Evolutionary conservation across 257 asterid species (phyloP).

Genomic region (Ligustrum vulgare): DNA sequence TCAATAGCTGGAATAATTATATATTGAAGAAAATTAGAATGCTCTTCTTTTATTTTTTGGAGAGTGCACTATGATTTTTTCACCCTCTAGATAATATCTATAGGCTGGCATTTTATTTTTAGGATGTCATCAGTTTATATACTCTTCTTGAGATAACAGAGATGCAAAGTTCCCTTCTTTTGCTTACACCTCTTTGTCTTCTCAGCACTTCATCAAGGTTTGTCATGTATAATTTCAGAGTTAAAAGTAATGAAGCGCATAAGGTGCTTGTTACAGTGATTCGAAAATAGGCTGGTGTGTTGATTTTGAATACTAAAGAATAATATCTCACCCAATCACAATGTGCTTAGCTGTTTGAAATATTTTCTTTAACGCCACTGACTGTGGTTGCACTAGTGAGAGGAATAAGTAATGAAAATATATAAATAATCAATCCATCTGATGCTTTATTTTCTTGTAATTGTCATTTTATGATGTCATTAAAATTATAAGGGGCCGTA

Average conservation of each 20-base stretch:
- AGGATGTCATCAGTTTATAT: background rate
- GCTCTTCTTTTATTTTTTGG: background rate
- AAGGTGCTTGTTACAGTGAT: background rate
- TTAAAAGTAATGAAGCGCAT: constrained; percentile 4
- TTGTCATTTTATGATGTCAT: background rate
- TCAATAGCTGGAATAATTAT: background rate
- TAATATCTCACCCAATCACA: background rate
- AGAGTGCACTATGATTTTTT: background rate
- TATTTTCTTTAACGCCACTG: background rate
- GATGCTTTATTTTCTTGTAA: background rate
- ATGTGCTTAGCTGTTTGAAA: background rate
- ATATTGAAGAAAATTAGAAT: background rate
- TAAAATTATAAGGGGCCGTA: background rate
- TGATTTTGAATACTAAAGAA: background rate
- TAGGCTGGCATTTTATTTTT: background rate
- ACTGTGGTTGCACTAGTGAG: constrained; percentile 12
- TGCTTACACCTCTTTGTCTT: background rate
- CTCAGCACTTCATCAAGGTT: background rate
- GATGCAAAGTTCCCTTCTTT: background rate
- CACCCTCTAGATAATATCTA: background rate
- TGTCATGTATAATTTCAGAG: background rate
- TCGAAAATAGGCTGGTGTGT: constrained; percentile 5
- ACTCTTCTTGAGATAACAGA: background rate
- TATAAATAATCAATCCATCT: background rate
- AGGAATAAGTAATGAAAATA: background rate